Evolutionary conservation across 1,284 basidiomycete species (phyloP), one percentile per base, ranked within the genome.

Genomic region (Malassezia psittaci): DNA sequence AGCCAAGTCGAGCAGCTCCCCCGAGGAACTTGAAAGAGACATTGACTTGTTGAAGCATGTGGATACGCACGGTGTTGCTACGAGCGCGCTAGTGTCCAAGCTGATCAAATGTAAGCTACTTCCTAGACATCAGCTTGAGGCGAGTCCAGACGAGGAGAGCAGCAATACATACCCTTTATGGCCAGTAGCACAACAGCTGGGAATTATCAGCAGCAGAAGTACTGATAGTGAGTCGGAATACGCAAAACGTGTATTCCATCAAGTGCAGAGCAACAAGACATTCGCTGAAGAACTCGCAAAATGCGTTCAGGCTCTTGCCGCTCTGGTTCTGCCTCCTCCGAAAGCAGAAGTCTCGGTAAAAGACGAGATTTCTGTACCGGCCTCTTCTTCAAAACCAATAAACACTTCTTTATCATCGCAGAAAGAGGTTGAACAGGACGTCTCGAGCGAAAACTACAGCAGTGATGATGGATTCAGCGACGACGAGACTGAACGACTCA

Each of bases 401-500:
- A 18, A 4, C 41, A 16, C 1, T 10, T 41, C 39, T n/a, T 10
- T 19, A 6, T 19, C 16, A 11, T 16, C 9, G 9, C 1, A 15
- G 21, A 32, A 16, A 43, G 2, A 1, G 41, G 19, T 15, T 13
- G 24, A 45, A n/a, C 29, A 24, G 18, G 45, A 29, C 10, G 24
- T 29, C 7, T 29, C 7, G 7, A 29, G 24, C 24, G 24, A 29
- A 4, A 48, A 41, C 19, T 52, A 57, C n/a, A 37, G 36, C 15
- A 57, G 54, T 32, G 54, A 56, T 34, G 54, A 56, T 47, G 54
- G 54, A 5, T 46, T 56, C 35, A 45, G 49, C n/a, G 50, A 56
- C 13, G 24, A 16, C 9, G 47, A 21, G 6, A 35, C n/a, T n/a
- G 19, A 18, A 10, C 16, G 37, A 9, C 24, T 33, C 19, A 9